Evolutionary conservation across 164 flowering plant genomes (phyloP), one percentile per base, ranked within the genome.

Genomic region (Magnolia sinica): DNA sequence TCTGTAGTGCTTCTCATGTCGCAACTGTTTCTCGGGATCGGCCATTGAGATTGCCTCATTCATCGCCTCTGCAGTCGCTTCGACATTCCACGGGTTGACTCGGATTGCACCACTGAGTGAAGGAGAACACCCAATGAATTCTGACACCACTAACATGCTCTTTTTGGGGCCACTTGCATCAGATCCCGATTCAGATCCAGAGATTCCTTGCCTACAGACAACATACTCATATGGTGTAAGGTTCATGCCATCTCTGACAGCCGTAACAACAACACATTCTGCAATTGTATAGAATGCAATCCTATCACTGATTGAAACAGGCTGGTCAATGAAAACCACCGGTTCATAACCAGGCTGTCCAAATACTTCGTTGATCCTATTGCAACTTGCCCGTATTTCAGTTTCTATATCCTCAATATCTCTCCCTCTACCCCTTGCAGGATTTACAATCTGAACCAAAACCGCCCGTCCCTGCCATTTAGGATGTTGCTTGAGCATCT

Each of bases 231-330:
- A 91, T 0, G 95, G 95, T 24, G 84, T 89, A 29, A 91, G 90
- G 79, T 91, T 91, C 91, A 91, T 88, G 7, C 95, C 95, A 82
- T 91, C 95, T 76, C 95, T 88, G 27, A 91, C 92, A 65, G 95
- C 95, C 31, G 91, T 86, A 37, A 91, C 93, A 18, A 89, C 87
- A 59, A 86, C 90, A 74, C 95, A 91, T 87, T 91, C 95, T 10
- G 95, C 95, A 74, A 91, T 79, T 9, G 86, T 83, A 73, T 88
- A 91, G 73, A 79, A 90, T 64, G 95, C 93, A 73, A 81, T 84
- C 81, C 87, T 82, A 79, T 91, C 95, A 81, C 82, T 80, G 7
- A 88, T 79, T 7, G 90, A 78, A 45, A 91, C 83, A 1, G 91
- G 85, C 73, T 82, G 80, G 77, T 91, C 92, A 73, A 90, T 88